Evolutionary conservation across 1,284 basidiomycete genomes (phyloP), one percentile per base, ranked within the genome.

Genomic region (Xanthoconium separans): DNA sequence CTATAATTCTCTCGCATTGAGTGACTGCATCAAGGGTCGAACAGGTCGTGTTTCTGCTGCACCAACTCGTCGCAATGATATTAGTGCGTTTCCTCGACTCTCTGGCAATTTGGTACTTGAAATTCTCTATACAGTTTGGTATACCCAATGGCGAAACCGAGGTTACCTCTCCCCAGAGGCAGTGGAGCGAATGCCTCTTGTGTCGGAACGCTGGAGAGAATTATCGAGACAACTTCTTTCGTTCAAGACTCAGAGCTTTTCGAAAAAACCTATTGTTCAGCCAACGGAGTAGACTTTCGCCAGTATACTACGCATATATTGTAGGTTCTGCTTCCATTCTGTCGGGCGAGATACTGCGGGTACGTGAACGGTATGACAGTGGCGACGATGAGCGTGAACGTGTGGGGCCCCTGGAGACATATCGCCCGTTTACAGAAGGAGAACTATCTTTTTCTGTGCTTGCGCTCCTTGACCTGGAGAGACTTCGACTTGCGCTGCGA

Each of bases 1-100:
- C 71, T 96, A 98, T 76, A 99, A 98, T 70, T 75, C 81, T 11
- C 79, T 96, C 46, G 87, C 91, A 1, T 77, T 99, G 47, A 81
- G 85, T 39, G 91, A 95, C 64, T 88, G 89, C 59, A 73, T 95
- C 50, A 87, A 89, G 58, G 89, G 84, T 6, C 77, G 82, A 47
- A 83, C 80, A 24, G 85, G 90, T 63, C 79, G 87, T 55, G 73
- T 80, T 56, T 76, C 82, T 56, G 93, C 93, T 20, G 83, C 85
- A 20, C 93, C 93, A 2, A 91, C 89, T n/a, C 83, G 87, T 59
- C 84, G 90, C 61, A 81, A 83, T 54, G 93, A 95, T 68, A 95
- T 95, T 54, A 70, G 92, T 95, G 68, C 69, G 90, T 60, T 20
- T 29, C 18, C 45, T 31, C 3, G 7, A 20, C 36, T 10, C 16